These are phyloP conservation scores for Phanerochaete carnosa DNA, from an alignment of 768 basidiomycete genomes.

Conservation along the genomic window DNA sequence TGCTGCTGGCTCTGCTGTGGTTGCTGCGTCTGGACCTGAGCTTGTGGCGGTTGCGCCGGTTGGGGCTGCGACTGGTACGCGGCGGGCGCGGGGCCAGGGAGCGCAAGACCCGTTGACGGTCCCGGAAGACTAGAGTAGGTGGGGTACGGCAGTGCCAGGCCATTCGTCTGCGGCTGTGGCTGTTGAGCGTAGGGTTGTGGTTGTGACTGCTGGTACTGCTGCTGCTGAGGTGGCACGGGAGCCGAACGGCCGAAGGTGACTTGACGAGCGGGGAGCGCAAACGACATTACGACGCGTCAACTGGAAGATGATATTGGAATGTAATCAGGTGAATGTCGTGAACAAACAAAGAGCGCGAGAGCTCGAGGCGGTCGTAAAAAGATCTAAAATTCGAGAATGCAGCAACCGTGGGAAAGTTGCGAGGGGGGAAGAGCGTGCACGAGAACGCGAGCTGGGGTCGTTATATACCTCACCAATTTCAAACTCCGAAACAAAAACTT, in stretches of 20 bases:
- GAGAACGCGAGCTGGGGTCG: background rate
- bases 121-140: constrained; percentile 43
- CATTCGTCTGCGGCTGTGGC: constrained; percentile 39
- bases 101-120: constrained; percentile 38
- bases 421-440: constrained; percentile 2
- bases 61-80: constrained; percentile 32
- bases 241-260: constrained; percentile 73
- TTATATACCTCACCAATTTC: constrained; percentile 12
- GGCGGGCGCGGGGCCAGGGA: constrained; percentile 54
- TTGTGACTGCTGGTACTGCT: constrained; percentile 42
- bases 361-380: background rate
- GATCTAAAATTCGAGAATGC: background rate
- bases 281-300: constrained; percentile 42
- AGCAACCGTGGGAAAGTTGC: constrained; percentile 16
- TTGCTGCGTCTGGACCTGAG: constrained; percentile 9
- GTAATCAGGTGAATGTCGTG: background rate
- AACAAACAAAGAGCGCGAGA: background rate
- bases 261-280: constrained; percentile 74
- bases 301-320: background rate
- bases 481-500: constrained; percentile 13
- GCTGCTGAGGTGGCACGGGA: constrained; percentile 25
- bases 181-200: constrained; percentile 38
- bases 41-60: constrained; percentile 6
- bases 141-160: constrained; percentile 52
- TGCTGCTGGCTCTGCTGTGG: constrained; percentile 26